These are phyloP conservation scores for Microcos paniculata DNA, from an alignment of 345 rosid species.

Conservation along the genomic window DNA sequence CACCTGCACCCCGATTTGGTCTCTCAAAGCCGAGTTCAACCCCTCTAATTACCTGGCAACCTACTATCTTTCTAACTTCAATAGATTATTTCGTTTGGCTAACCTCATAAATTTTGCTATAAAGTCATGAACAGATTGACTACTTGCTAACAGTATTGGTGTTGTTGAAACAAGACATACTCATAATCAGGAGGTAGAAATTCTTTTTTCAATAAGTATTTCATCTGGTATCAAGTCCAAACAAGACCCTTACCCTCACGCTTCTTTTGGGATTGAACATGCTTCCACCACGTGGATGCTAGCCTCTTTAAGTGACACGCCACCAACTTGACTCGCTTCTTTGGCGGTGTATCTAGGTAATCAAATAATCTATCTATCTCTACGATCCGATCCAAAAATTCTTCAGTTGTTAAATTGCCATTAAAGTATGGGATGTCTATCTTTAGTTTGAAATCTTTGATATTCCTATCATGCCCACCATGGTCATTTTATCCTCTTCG, in stretches of 20 bases:
- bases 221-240: neutral
- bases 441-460: too few species aligned
- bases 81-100: neutral
- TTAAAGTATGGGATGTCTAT: too few species aligned
- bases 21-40: neutral
- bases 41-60: neutral
- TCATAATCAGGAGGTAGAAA: neutral
- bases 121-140: neutral
- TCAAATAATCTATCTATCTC: neutral
- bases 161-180: neutral
- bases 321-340: neutral
- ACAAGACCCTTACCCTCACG: neutral
- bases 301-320: neutral
- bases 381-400: neutral
- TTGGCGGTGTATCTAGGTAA: neutral
- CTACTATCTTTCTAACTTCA: neutral
- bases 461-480: too few species aligned
- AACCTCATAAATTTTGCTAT: neutral
- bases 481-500: too few species aligned
- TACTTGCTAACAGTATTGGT: neutral
- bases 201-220: too few species aligned
- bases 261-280: neutral
- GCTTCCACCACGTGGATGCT: slow-evolving; percentile 3
- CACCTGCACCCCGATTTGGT: neutral
- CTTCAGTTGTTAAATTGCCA: neutral